phyloP scores from a whole-genome alignment of 305 asterid genomes.

The Plantago rigida region DNA sequence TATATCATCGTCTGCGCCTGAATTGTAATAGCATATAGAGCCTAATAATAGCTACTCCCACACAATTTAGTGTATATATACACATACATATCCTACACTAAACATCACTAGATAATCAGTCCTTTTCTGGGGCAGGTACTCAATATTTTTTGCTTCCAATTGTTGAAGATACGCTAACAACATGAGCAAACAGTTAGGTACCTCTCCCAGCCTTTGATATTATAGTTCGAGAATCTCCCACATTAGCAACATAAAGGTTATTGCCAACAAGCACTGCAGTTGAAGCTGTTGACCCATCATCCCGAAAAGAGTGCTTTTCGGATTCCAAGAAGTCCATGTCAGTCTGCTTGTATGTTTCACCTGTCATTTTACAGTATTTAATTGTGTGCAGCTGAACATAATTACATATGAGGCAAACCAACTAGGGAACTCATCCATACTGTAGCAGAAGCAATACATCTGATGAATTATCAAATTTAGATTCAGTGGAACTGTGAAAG shows the following conservation, averaged over 20 bases:
- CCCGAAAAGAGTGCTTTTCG: slow-evolving; percentile 81
- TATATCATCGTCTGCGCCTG: neutral
- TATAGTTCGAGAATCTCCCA: slow-evolving; percentile 94
- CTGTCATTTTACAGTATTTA: slow-evolving; percentile 37
- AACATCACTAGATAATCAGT: too few relatives aligned
- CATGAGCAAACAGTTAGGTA: slow-evolving; percentile 23
- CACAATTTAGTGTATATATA: too few relatives aligned
- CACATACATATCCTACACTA: too few relatives aligned
- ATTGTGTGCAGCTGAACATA: slow-evolving; percentile 4
- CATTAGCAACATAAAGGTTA: slow-evolving; percentile 92
- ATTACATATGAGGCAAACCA: neutral
- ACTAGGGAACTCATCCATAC: neutral
- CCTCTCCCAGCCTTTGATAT: slow-evolving; percentile 91
- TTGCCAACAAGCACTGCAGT: slow-evolving; percentile 80
- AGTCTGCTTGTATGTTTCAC: slow-evolving; percentile 75
- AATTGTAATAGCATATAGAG: neutral
- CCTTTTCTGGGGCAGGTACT: too few relatives aligned
- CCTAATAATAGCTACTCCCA: neutral
- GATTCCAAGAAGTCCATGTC: slow-evolving; percentile 79
- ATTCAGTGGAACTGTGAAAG: neutral
- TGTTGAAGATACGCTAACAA: slow-evolving; percentile 3
- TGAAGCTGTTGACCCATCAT: slow-evolving; percentile 98
- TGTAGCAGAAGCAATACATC: neutral
- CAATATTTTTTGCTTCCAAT: neutral
- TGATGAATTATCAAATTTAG: too few relatives aligned